Evolutionary conservation across 768 basidiomycete species (phyloP).

Genomic region (Boletus edulis): DNA sequence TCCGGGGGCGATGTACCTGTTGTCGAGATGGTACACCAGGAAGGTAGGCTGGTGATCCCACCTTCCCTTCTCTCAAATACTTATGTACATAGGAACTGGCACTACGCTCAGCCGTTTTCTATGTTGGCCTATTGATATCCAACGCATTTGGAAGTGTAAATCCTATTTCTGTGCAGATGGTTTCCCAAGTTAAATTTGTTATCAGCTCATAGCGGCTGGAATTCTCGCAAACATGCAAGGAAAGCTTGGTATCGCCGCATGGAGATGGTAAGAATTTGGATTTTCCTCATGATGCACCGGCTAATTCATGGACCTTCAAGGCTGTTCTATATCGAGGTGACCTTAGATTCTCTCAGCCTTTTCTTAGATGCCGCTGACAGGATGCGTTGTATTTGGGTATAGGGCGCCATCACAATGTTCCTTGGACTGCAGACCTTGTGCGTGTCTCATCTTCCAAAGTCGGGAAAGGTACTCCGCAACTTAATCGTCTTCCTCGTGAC

Average conservation of each 20-base stretch:
- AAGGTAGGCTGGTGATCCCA: slow-evolving; percentile 12
- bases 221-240: slow-evolving; percentile 71
- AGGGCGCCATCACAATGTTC: slow-evolving; percentile 64
- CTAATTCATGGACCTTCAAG: slow-evolving; percentile 29
- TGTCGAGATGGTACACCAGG: slow-evolving; percentile 57
- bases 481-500: neutral
- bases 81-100: slow-evolving; percentile 50
- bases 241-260: slow-evolving; percentile 60
- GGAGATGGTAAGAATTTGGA: slow-evolving; percentile 56
- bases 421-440: slow-evolving; percentile 56
- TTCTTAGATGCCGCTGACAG: neutral
- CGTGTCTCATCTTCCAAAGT: neutral
- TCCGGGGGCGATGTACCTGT: slow-evolving; percentile 49
- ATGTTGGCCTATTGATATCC: slow-evolving; percentile 56
- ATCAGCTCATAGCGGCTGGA: slow-evolving; percentile 69
- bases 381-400: neutral
- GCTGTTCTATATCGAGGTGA: slow-evolving; percentile 70
- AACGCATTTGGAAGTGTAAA: slow-evolving; percentile 67
- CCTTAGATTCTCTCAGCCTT: neutral
- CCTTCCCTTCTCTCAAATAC: neutral
- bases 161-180: neutral
- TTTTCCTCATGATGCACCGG: neutral
- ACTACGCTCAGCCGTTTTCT: slow-evolving; percentile 60
- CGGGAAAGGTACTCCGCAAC: neutral
- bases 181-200: neutral